Conservation (phyloP, 176 grass and related monocot genomes). For the barley (Hordeum vulgare) region MorexV3_pseudomolecules_assembly NC_058522.1:570530209-570530708, state of each 20-base stretch:
- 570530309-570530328: neutral
- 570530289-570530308: neutral
- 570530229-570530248: neutral
- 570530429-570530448: neutral
- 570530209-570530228: neutral
- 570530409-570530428: neutral
- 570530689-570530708: rapidly evolving
- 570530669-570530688: neutral
- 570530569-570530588: neutral
- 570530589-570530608: neutral
- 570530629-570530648: rapidly evolving
- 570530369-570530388: neutral
- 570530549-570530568: neutral
- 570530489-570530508: rapidly evolving
- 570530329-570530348: neutral
- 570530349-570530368: neutral
- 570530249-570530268: neutral
- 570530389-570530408: neutral
- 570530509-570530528: neutral
- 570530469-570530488: neutral
- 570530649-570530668: neutral
- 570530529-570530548: neutral
- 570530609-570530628: neutral
- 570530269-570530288: too few relatives aligned
- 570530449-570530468: neutral